Base-by-base conservation (phyloP, 2,329 filamentous ascomycete species). In the Ramichloridium luteum region DNA sequence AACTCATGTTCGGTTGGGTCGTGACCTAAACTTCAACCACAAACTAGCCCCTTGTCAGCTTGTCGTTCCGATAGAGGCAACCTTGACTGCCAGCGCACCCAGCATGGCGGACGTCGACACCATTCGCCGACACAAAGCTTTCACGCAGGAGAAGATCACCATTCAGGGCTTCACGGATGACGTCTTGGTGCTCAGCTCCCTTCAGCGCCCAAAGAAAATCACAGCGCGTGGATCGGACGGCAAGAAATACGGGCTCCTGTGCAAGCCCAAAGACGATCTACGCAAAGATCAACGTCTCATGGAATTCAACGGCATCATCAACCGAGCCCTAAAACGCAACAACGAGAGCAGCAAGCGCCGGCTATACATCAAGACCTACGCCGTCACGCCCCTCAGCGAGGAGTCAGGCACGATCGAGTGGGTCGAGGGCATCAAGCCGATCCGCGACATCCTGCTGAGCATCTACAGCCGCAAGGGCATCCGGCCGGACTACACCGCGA, bases 301-400 rank as follows among this genome's bases (percentile, higher is more conserved):
- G 86, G 92, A 98, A 53, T 98, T 98, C 65, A 98, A 96, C 54
- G 77, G 80, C 27, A 90, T 96, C 73, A 96, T 98, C 63, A 98
- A 98, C 54, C 73, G 90, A 37, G 84, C 88, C 3, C 61, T 99
- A 35, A 93, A 94, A 53, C 77, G 81, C 39, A 86, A 96, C 49
- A 77, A 86, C 2, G 86, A 94, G 52, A 82, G 85, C 11, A 92
- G 82, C 56, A 80, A 83, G 54, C 74, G 90, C 11, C 81, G 90
- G 43, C 69, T 98, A 34, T 93, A 93, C 55, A 93, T 99, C 58
- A 85, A 86, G 51, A 98, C 90, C 0, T 98, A 99, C 48, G 85
- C 84, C 5, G 92, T 99, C 9, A 93, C 88, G 4, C 92, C 90
- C 2, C 65, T 99, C 28, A 96, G 93, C 53, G 92, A 98, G 59